Conservation (phyloP, 176 grass and related monocot genomes). For the Leersia perrieri region DNA sequence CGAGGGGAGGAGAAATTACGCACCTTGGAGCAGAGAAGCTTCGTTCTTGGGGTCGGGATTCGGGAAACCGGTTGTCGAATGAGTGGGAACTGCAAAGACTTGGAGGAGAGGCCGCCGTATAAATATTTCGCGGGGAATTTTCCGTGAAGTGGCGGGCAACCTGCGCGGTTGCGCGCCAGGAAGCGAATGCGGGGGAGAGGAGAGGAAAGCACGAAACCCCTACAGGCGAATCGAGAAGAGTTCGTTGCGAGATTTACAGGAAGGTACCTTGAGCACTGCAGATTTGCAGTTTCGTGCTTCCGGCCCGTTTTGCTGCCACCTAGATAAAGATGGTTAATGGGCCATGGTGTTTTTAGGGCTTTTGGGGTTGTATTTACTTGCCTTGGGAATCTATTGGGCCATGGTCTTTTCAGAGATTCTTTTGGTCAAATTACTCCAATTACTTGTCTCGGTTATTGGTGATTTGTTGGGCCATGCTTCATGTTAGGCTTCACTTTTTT, state of each 20-base stretch:
- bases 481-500: not conserved
- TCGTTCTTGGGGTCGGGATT: constrained; percentile 13
- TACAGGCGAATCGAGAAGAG: not conserved
- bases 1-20: not conserved
- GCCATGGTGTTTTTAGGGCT: too few species aligned
- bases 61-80: not conserved
- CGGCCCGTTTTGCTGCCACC: not conserved
- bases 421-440: not conserved
- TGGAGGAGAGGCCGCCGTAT: too few species aligned
- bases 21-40: constrained; percentile 31
- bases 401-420: not conserved
- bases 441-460: not conserved
- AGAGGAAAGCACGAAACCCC: constrained; percentile 26
- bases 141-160: constrained; percentile 30
- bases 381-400: not conserved
- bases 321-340: not conserved
- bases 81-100: constrained; percentile 18
- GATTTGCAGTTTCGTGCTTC: not conserved
- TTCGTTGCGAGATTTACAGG: not conserved
- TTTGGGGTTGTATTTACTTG: too few species aligned
- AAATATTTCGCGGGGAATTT: constrained; percentile 27
- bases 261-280: not conserved
- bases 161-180: constrained; percentile 32
- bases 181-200: not conserved
- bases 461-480: not conserved